Evolutionary conservation across 129 eudicot genomes (phyloP), one percentile per base, ranked within the genome.

Genomic region (Centrapalus pauciflorus): DNA sequence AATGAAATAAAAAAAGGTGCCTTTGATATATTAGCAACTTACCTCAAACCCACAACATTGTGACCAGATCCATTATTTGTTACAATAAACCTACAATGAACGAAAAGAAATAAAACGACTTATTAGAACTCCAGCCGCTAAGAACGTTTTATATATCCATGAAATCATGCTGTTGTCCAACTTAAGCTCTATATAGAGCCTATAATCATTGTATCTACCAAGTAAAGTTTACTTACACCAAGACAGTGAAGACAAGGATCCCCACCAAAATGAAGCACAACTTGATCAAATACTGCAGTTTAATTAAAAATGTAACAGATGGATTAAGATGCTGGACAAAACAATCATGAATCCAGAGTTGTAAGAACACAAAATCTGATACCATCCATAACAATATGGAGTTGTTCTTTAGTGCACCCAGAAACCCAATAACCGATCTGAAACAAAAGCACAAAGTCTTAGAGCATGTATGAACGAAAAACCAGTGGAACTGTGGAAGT

Each of bases 51-150:
- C 41, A 68, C 48, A 20, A 85, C 96, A 26, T 65, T 72, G 74
- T 92, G 98, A 52, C 98, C 96, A 52, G 98, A 92, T 52, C 96
- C 96, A 61, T 81, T 85, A 71, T 88, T 83, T 63, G 96, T 92
- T 55, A 92, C 75, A 48, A 92, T 88, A 69, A 92, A 92, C 87
- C 97, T 90, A 70, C 65, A 64, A 56, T 34, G 38, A 61, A 61
- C 10, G 3, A 55, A 20, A 2, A 37, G 7, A 33, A 51, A 56
- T 11, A 48, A 43, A 8, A 57, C 34, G 17, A 11, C 14, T 24
- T 30, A 57, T 37, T 45, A 58, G 43, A 32, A 71, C 26, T 24
- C 11, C 3, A 37, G 23, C 33, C 21, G 3, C 41, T 23, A 54
- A 23, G 32, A 3, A 55, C 17, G 55, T 26, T 46, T 46, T 29